Percentiles rank a stretch among this genome's conserved stretches.
Conservation (phyloP, 768 basidiomycete species). For the Daedaleopsis nitida region DNA sequence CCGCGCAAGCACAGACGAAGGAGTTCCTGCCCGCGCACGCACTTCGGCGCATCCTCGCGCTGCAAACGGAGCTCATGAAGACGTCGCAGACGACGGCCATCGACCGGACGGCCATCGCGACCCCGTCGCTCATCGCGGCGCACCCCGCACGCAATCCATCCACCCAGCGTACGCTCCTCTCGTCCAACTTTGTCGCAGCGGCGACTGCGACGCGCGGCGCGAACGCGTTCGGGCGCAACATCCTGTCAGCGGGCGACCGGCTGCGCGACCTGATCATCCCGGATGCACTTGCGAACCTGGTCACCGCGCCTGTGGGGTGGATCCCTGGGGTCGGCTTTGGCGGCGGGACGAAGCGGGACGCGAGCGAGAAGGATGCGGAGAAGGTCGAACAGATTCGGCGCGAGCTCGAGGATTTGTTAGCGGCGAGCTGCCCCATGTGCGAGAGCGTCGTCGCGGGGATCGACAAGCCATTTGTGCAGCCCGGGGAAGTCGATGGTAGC, state of each 20-base stretch:
- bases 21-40: slow-evolving; percentile 84
- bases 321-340: slow-evolving; percentile 63
- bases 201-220: slow-evolving; percentile 60
- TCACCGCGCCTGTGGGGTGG: slow-evolving; percentile 73
- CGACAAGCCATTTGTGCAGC: slow-evolving; percentile 83
- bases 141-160: slow-evolving; percentile 43
- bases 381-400: slow-evolving; percentile 72
- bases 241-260: slow-evolving; percentile 87
- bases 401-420: slow-evolving; percentile 88
- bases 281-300: slow-evolving; percentile 85
- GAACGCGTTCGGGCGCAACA: slow-evolving; percentile 71
- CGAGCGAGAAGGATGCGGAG: slow-evolving; percentile 53
- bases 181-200: slow-evolving; percentile 68
- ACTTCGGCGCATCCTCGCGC: slow-evolving; percentile 79
- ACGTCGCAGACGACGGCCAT: slow-evolving; percentile 37
- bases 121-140: slow-evolving; percentile 30
- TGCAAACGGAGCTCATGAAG: slow-evolving; percentile 85
- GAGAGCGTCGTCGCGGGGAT: slow-evolving; percentile 85
- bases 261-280: slow-evolving; percentile 92
- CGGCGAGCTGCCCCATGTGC: slow-evolving; percentile 90
- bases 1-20: slow-evolving; percentile 71
- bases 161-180: slow-evolving; percentile 68
- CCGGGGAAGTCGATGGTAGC: slow-evolving; percentile 76
- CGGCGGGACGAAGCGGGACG: slow-evolving; percentile 44
- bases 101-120: slow-evolving; percentile 37